phyloP scores from a whole-genome alignment of 768 basidiomycete species.

The Mrakia frigida region DNA sequence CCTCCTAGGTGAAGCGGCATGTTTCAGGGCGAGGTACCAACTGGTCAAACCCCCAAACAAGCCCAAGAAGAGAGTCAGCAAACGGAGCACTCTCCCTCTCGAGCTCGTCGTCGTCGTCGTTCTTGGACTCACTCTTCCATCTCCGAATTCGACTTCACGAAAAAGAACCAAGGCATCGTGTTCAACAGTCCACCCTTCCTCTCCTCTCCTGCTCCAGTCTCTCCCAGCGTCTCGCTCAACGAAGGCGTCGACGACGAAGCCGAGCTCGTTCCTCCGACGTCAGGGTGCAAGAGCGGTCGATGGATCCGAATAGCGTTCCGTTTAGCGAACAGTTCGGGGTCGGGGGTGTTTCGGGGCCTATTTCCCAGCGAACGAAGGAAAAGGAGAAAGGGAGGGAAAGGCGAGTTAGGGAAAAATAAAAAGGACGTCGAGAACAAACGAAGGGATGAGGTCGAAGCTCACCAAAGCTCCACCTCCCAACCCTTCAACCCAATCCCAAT shows the following conservation, averaged over 20 bases:
- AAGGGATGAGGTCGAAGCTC: not conserved
- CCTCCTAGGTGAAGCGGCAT: constrained; percentile 48
- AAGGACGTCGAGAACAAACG: not conserved
- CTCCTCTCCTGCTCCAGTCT: constrained; percentile 46
- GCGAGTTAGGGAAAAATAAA: not conserved
- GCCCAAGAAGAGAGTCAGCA: not conserved
- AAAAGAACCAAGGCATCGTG: constrained; percentile 81
- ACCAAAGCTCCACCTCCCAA: not conserved
- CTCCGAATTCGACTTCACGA: constrained; percentile 75
- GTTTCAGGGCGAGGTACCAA: constrained; percentile 62
- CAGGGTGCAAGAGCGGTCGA: constrained; percentile 36
- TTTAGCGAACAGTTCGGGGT: constrained; percentile 14
- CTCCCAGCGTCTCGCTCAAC: not conserved
- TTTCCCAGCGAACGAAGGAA: not conserved
- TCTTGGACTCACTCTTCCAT: constrained; percentile 99
- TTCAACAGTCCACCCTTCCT: constrained; percentile 45
- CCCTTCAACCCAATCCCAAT: not conserved
- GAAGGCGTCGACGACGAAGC: not conserved
- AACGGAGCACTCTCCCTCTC: not conserved
- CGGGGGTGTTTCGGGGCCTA: not conserved
- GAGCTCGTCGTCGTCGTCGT: no score
- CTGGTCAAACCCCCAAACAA: not conserved
- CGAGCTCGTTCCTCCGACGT: constrained; percentile 41
- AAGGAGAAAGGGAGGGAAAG: not conserved
- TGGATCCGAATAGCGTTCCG: constrained; percentile 15